A percentile compares a stretch with the other conserved stretches of the same genome.
Conservation (phyloP, 768 basidiomycete species). For the Terana coerulea region DNA sequence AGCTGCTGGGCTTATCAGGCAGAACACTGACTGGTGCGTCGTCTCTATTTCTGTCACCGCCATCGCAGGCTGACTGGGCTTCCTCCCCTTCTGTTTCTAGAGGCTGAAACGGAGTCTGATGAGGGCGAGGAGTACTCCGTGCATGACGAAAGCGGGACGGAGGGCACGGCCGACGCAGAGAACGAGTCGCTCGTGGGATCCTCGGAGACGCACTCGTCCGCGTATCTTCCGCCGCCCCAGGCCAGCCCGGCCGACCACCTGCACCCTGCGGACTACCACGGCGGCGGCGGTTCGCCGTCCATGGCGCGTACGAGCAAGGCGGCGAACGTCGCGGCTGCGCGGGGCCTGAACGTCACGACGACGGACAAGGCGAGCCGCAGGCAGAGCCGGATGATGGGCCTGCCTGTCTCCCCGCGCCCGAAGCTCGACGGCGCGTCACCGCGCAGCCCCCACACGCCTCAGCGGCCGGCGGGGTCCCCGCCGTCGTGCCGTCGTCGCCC, state of each 20-base stretch:
- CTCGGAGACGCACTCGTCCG: conserved; percentile 21
- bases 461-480: conserved; percentile 1
- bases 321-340: conserved; percentile 56
- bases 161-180: conserved; percentile 31
- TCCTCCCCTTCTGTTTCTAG: conserved; percentile 32
- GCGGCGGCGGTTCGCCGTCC: conserved; percentile 25
- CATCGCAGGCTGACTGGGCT: conserved; percentile 25
- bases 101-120: conserved; percentile 57
- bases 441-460: conserved; percentile 12
- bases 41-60: conserved; percentile 21
- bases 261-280: conserved; percentile 30
- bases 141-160: conserved; percentile 73
- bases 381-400: conserved; percentile 59
- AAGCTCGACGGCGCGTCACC: conserved; percentile 8
- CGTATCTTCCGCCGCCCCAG: conserved; percentile 10
- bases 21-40: conserved; percentile 60
- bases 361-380: conserved; percentile 53
- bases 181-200: conserved; percentile 21
- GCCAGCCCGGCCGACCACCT: conserved; percentile 24
- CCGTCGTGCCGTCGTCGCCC: not conserved
- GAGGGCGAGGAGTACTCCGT: conserved; percentile 67
- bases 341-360: conserved; percentile 67
- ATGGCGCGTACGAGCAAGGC: conserved; percentile 45
- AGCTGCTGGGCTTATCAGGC: conserved; percentile 74
- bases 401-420: conserved; percentile 45